Evolutionary conservation across 2,329 filamentous ascomycete species (phyloP), one percentile per base, ranked within the genome.

Genomic region (Cordyceps pruinosa): DNA sequence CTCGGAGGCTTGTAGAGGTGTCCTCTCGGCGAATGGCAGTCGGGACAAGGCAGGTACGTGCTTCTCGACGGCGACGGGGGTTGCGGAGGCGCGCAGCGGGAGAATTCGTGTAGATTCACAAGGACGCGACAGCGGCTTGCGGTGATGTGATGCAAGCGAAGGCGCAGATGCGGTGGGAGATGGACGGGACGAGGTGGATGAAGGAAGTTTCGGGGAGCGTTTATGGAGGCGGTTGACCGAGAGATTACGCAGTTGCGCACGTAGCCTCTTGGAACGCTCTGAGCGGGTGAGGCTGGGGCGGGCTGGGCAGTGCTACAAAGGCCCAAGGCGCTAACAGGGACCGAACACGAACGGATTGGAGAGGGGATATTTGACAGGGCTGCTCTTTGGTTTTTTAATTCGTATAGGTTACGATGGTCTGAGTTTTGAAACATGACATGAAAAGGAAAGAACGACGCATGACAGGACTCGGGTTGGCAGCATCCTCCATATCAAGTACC

Each of bases 211-310:
- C 19, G 54, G 37, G n/a, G 37, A 35, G 41, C 19, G 42, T 32
- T 51, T 41, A 8, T 51, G 23, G 34, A 26, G 28, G 47, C 28
- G 15, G 55, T 57, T 57, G 55, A 50, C 55, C 47, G 28, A 57
- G 56, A 47, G 56, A 58, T 53, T 58, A 58, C 56, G 56, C 56
- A 58, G 39, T 47, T 58, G 56, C 23, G 56, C 56, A 58, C 56
- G 56, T 58, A 58, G 48, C 56, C 56, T 58, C 56, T 58, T 58
- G 51, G 55, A 34, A 35, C 34, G 28, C 56, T 58, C 53, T 57
- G 55, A 34, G 28, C 34, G 28, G 54, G 32, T 57, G 54, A 47
- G 56, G 56, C 49, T 53, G 56, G 41, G 42, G 23, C 8, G 32
- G 44, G 44, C 35, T 37, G 42, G 42, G 30, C 47, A 23, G 23